These are phyloP conservation scores for Lumnitzera racemosa DNA, from an alignment of 345 rosid genomes.

Conservation along the genomic window DNA sequence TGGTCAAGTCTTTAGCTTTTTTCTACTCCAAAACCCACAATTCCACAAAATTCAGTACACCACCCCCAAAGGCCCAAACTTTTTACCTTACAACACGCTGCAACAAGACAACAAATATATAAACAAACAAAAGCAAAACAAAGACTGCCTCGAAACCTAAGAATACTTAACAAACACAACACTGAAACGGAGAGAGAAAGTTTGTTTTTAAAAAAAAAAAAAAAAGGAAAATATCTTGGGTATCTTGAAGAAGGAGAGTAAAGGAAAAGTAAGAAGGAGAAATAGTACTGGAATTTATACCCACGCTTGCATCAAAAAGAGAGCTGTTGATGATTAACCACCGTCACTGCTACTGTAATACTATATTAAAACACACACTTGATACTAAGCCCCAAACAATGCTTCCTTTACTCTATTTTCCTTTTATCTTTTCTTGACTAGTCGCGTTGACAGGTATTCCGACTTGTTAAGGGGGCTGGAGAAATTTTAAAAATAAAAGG, in stretches of 20 bases:
- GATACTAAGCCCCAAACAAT: background rate
- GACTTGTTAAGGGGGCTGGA: too few species aligned
- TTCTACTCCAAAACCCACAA: slow-evolving; percentile 17
- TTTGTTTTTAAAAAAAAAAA: slow-evolving; percentile 7
- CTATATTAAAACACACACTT: background rate
- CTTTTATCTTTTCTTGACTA: too few species aligned
- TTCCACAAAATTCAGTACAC: slow-evolving; percentile 17
- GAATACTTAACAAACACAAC: too few species aligned
- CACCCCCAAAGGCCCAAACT: slow-evolving; percentile 23
- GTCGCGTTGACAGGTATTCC: too few species aligned
- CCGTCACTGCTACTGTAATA: slow-evolving; percentile 58
- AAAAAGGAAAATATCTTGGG: slow-evolving; percentile 18
- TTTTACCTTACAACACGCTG: background rate
- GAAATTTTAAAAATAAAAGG: too few species aligned
- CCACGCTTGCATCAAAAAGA: slow-evolving; percentile 97
- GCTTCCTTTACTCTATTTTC: background rate
- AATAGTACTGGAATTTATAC: slow-evolving; percentile 70
- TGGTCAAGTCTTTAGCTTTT: slow-evolving; percentile 26
- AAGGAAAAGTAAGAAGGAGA: slow-evolving; percentile 20
- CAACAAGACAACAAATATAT: too few species aligned
- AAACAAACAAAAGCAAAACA: too few species aligned
- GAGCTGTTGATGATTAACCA: slow-evolving; percentile 92
- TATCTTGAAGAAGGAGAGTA: slow-evolving; percentile 16
- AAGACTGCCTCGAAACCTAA: too few species aligned
- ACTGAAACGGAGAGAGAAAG: too few species aligned